Evolutionary conservation across 805 yeast species (phyloP).

Genomic region (Barnettozyma sucrosica): DNA sequence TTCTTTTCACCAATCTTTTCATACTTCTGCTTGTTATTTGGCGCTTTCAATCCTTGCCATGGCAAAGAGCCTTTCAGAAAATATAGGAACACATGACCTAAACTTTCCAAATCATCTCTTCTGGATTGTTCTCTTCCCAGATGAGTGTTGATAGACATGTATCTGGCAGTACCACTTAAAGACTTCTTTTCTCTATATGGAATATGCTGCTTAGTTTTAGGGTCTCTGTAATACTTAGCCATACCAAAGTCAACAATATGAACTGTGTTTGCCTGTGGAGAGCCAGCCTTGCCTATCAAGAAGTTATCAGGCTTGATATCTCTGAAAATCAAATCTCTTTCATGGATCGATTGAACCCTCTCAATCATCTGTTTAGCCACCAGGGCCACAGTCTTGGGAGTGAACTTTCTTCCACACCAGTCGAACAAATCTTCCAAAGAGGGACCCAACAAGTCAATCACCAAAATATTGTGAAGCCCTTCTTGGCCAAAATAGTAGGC

Average conservation of each 20-base stretch:
- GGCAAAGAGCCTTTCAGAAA: constrained; percentile 92
- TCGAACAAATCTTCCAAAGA: constrained; percentile 94
- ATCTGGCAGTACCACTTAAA: constrained; percentile 95
- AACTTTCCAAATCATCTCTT: constrained; percentile 92
- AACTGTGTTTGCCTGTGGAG: constrained; percentile 77
- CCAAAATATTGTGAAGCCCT: constrained; percentile 91
- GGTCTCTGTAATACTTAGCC: constrained; percentile 98
- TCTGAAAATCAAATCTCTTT: constrained; percentile 85
- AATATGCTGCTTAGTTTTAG: constrained; percentile 89
- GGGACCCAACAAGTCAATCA: constrained; percentile 93
- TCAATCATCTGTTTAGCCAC: constrained; percentile 93
- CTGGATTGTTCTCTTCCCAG: constrained; percentile 95
- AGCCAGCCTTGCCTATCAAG: constrained; percentile 82
- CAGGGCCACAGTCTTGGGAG: constrained; percentile 84
- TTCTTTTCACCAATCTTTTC: constrained; percentile 97
- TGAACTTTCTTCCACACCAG: constrained; percentile 93
- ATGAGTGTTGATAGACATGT: constrained; percentile 97
- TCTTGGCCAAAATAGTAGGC: constrained; percentile 99
- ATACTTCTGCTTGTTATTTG: constrained; percentile 94
- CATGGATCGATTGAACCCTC: constrained; percentile 81
- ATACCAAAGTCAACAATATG: constrained; percentile 96
- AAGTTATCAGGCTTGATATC: constrained; percentile 98
- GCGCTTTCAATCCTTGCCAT: constrained; percentile 99
- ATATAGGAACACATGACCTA: constrained; percentile 95
- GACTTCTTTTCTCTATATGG: constrained; percentile 96